Conservation (phyloP, 1,284 basidiomycete genomes). For the Pyrrhoderma lamaoense region DNA sequence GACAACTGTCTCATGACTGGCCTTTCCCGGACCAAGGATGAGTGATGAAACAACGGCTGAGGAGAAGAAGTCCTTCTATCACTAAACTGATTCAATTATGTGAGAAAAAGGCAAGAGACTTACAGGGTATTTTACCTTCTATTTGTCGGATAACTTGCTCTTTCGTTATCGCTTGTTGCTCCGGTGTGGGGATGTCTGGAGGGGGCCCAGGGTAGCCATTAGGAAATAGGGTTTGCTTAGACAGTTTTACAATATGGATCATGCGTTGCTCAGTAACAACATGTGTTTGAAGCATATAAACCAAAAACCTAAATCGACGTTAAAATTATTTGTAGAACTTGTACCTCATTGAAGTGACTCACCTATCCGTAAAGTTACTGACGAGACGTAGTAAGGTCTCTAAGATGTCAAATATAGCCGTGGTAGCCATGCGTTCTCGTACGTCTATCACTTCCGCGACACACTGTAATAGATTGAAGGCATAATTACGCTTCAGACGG, state of each 20-base stretch:
- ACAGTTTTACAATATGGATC: slow-evolving; percentile 38
- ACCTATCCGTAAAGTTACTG: slow-evolving; percentile 48
- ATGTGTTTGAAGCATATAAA: slow-evolving; percentile 48
- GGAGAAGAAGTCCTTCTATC: neutral
- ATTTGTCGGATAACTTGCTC: slow-evolving; percentile 44
- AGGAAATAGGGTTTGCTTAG: slow-evolving; percentile 67
- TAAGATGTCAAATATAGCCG: slow-evolving; percentile 32
- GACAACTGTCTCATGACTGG: slow-evolving; percentile 35
- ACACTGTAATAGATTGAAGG: slow-evolving; percentile 30
- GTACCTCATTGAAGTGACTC: slow-evolving; percentile 22
- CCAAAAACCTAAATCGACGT: slow-evolving; percentile 41
- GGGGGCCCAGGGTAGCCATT: slow-evolving; percentile 69
- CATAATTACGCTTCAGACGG: slow-evolving; percentile 6
- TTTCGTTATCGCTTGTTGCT: slow-evolving; percentile 58
- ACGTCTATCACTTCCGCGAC: slow-evolving; percentile 43
- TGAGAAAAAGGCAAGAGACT: slow-evolving; percentile 20
- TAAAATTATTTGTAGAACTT: slow-evolving; percentile 6
- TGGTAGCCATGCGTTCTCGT: slow-evolving; percentile 39
- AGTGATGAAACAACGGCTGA: slow-evolving; percentile 33
- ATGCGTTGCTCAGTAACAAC: slow-evolving; percentile 48
- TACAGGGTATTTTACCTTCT: slow-evolving; percentile 39
- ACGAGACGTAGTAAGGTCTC: slow-evolving; percentile 22
- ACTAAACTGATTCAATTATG: neutral
- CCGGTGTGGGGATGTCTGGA: slow-evolving; percentile 57
- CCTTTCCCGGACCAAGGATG: slow-evolving; percentile 42